Conservation (phyloP, 2,329 filamentous ascomycete genomes). For the Ophiocordyceps unilateralis region DNA sequence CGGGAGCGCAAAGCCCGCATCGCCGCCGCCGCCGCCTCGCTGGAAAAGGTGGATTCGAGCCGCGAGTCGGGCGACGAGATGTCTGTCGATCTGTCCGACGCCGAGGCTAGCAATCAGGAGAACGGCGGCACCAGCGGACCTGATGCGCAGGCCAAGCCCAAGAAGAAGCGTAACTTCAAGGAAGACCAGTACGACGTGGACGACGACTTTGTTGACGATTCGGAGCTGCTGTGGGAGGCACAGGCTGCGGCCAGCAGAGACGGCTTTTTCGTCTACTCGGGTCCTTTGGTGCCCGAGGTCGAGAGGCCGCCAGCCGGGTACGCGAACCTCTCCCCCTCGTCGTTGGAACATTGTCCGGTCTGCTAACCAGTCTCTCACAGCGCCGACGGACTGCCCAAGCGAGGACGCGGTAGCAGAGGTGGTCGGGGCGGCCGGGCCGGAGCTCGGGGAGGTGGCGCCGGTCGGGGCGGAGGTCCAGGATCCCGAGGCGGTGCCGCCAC, state of each 20-base stretch:
- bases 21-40: slow-evolving; percentile 68
- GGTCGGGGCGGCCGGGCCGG: slow-evolving; percentile 43
- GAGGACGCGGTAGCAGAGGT: slow-evolving; percentile 37
- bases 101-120: slow-evolving; percentile 75
- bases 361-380: slow-evolving; percentile 27
- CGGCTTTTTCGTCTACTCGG: slow-evolving; percentile 96
- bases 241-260: slow-evolving; percentile 87
- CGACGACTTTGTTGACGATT: slow-evolving; percentile 81
- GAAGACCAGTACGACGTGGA: slow-evolving; percentile 73
- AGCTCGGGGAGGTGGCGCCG: slow-evolving; percentile 32
- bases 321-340: slow-evolving; percentile 10
- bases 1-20: slow-evolving; percentile 77
- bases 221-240: slow-evolving; percentile 87
- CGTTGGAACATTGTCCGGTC: not conserved
- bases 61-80: slow-evolving; percentile 66
- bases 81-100: slow-evolving; percentile 59
- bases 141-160: slow-evolving; percentile 45
- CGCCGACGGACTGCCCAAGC: slow-evolving; percentile 56
- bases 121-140: slow-evolving; percentile 48
- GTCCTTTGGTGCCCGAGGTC: slow-evolving; percentile 72
- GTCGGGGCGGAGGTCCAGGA: slow-evolving; percentile 41
- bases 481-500: slow-evolving; percentile 58
- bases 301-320: slow-evolving; percentile 50
- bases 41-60: slow-evolving; percentile 58
- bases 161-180: slow-evolving; percentile 67